Conservation (phyloP, 2,329 filamentous ascomycete species). For the Fusarium coffeatum region DNA sequence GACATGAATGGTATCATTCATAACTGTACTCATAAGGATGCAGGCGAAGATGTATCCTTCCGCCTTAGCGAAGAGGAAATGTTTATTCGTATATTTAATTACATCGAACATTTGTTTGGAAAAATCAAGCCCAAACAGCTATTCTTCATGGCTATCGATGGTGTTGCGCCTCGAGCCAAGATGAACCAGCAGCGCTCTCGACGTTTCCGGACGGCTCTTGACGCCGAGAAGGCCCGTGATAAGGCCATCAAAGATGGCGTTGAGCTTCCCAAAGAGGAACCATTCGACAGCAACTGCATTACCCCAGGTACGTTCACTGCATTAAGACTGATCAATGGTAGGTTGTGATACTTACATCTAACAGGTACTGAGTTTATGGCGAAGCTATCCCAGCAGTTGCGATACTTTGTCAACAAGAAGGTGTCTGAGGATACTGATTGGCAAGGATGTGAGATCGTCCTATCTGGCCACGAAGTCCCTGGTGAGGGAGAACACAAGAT, state of each 20-base stretch:
- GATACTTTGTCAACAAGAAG: slow-evolving; percentile 99
- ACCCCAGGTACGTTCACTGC: slow-evolving; percentile 73
- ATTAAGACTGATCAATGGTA: background rate
- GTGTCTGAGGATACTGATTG: slow-evolving; percentile 96
- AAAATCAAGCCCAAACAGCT: slow-evolving; percentile 99
- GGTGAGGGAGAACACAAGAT: slow-evolving; percentile 99
- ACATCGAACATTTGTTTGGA: slow-evolving; percentile 97
- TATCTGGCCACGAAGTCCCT: slow-evolving; percentile 97
- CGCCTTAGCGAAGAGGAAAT: slow-evolving; percentile 97
- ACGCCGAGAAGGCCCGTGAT: slow-evolving; percentile 88
- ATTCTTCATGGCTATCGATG: slow-evolving; percentile 99
- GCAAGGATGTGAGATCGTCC: slow-evolving; percentile 95
- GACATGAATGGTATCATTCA: slow-evolving; percentile 99
- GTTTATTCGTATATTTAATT: slow-evolving; percentile 99
- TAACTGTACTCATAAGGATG: slow-evolving; percentile 98
- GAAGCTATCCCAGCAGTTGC: slow-evolving; percentile 90
- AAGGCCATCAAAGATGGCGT: slow-evolving; percentile 91
- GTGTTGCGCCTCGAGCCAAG: slow-evolving; percentile 96
- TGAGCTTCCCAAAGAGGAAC: slow-evolving; percentile 92
- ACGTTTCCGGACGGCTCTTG: slow-evolving; percentile 92
- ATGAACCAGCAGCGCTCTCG: slow-evolving; percentile 99
- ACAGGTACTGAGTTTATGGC: slow-evolving; percentile 93
- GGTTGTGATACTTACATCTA: slow-evolving; percentile 26
- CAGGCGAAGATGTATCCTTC: slow-evolving; percentile 85
- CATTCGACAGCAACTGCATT: slow-evolving; percentile 99